Evolutionary conservation across 2,329 filamentous ascomycete species (phyloP), one percentile per base, ranked within the genome.

Genomic region (Waltergamsia citrina): DNA sequence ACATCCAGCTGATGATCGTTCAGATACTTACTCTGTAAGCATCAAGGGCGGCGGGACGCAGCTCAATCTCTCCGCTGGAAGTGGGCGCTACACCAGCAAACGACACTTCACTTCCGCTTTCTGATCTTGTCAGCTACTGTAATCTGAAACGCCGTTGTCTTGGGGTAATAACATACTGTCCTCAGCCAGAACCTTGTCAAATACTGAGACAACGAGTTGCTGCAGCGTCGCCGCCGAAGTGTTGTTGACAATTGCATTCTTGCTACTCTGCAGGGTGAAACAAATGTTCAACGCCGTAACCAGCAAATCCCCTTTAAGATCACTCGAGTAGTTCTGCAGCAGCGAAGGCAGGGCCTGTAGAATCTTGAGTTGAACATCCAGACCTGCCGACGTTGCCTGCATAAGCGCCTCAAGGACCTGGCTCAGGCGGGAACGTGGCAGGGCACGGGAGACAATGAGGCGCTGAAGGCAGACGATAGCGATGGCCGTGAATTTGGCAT

Each of bases 161-260:
- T 15, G 26, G 2, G 1, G 18, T 28, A 6, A 14, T 32, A 10
- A 67, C 74, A 54, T 59, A 81, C 79, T 79, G 53, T 95, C 87
- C 63, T 95, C 87, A 6, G 65, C 63, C 1, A 79, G 74, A 3
- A 95, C 86, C 54, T 93, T 92, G 53, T 96, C 92, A 57, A 95
- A 96, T 0, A 94, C 83, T 1, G 85, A 82, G 21, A 92, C 85
- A 7, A 96, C 80, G 11, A 98, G 72, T 56, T 96, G 92, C 57
- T 95, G 90, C 35, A 98, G 65, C 3, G 92, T 96, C n/a, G 92
- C 92, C 18, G 90, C 86, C 8, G 92, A 92, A 2, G 93, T 96
- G 47, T 93, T 93, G 52, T 90, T 93, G 46, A 98, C 87, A 33
- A 94, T 87, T 18, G 81, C 78, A 61, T 88, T 93, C 60, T 95